These are phyloP conservation scores for Mitragyna speciosa DNA, from an alignment of 257 asterid genomes.

Conservation along the genomic window DNA sequence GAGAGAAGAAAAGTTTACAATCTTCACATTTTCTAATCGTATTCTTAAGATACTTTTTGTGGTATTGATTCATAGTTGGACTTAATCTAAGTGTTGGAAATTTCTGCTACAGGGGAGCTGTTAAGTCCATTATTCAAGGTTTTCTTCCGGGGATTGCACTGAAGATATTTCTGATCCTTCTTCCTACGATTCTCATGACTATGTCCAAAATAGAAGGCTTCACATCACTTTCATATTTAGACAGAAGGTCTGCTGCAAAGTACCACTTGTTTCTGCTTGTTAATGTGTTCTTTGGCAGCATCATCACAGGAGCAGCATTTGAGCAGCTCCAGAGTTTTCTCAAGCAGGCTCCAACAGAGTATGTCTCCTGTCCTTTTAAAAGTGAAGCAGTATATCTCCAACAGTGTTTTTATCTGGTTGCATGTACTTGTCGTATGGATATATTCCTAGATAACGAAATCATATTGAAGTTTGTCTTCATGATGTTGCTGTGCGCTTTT, in stretches of 20 bases:
- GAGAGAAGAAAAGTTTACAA: not conserved
- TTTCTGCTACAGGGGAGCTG: constrained; percentile 42
- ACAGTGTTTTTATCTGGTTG: not conserved
- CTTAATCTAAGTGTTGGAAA: constrained; percentile 21
- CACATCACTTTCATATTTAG: constrained; percentile 62
- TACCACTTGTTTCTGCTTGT: constrained; percentile 74
- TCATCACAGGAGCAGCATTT: constrained; percentile 83
- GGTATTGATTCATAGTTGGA: not conserved
- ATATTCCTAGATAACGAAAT: not conserved
- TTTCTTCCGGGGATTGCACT: constrained; percentile 81
- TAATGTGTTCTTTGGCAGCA: constrained; percentile 84
- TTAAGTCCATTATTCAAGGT: constrained; percentile 70
- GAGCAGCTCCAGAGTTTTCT: constrained; percentile 68
- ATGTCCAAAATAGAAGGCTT: constrained; percentile 80
- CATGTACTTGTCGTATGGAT: not conserved
- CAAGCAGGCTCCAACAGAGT: constrained; percentile 69
- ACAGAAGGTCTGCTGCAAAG: constrained; percentile 71
- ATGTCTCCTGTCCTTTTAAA: constrained; percentile 22
- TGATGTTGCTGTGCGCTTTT: no score
- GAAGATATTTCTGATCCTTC: constrained; percentile 60
- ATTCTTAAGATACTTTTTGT: not conserved
- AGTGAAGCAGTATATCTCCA: not conserved
- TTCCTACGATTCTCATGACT: constrained; percentile 62
- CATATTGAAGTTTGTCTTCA: not conserved
- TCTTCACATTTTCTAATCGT: not conserved